These are phyloP conservation scores for Oryza glaberrima DNA, from an alignment of 176 grass and related monocot species.

Conservation along the genomic window DNA sequence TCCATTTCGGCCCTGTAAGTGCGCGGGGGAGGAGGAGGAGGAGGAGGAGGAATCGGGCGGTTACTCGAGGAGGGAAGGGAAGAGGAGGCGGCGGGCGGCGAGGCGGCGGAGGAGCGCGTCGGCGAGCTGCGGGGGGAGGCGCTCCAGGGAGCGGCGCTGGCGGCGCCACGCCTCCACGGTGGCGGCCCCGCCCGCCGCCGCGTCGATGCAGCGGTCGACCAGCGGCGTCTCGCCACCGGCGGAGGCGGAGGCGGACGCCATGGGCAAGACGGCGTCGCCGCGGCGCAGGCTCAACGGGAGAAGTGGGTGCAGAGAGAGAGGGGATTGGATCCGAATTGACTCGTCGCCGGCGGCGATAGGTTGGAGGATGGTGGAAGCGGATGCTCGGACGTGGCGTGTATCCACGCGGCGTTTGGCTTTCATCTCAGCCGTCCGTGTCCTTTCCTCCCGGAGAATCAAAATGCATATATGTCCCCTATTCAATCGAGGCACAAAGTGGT, in stretches of 20 bases:
- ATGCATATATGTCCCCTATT: too few relatives aligned
- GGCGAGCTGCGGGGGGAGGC: slow-evolving; percentile 68
- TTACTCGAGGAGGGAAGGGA: slow-evolving; percentile 91
- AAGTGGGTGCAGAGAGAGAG: neutral
- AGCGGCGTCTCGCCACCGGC: slow-evolving; percentile 17
- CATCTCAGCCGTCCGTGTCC: too few relatives aligned
- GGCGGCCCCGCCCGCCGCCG: slow-evolving; percentile 45
- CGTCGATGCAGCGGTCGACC: slow-evolving; percentile 66
- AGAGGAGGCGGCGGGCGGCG: slow-evolving; percentile 60
- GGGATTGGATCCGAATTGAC: too few relatives aligned
- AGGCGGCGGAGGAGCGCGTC: slow-evolving; percentile 77
- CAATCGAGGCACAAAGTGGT: too few relatives aligned
- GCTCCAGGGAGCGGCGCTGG: slow-evolving; percentile 80
- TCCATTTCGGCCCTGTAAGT: neutral
- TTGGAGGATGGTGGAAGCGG: too few relatives aligned
- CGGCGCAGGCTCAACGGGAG: too few relatives aligned
- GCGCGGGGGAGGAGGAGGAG: slow-evolving; percentile 4
- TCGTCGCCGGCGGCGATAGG: too few relatives aligned
- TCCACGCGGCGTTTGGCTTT: too few relatives aligned
- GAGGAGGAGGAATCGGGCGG: neutral
- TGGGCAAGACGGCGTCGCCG: neutral
- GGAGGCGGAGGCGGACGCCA: slow-evolving; percentile 24
- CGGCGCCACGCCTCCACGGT: slow-evolving; percentile 85
- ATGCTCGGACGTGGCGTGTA: too few relatives aligned
- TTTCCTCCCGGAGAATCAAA: too few relatives aligned